Conservation (phyloP, 2,329 filamentous ascomycete species). For the Pezicula radicicola region DNA sequence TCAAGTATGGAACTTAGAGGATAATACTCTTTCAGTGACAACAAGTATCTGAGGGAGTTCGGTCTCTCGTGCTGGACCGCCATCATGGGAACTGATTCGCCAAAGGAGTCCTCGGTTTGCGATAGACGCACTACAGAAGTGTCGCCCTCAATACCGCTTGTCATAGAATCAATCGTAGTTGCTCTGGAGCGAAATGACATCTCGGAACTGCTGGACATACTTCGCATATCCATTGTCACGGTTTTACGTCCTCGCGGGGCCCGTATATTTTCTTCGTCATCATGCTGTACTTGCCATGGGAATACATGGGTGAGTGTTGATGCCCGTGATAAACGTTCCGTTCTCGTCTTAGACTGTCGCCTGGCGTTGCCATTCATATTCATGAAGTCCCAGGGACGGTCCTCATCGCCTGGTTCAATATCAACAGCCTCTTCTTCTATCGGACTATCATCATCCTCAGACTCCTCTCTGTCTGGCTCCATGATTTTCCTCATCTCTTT, state of each 20-base stretch:
- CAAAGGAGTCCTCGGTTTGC: slow-evolving; percentile 65
- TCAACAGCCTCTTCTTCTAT: slow-evolving; percentile 38
- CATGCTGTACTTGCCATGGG: slow-evolving; percentile 71
- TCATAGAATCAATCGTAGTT: slow-evolving; percentile 71
- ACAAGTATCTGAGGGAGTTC: slow-evolving; percentile 73
- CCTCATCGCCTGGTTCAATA: slow-evolving; percentile 44
- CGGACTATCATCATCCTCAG: slow-evolving; percentile 23
- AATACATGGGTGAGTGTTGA: slow-evolving; percentile 76
- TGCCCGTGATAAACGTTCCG: slow-evolving; percentile 20
- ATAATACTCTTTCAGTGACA: slow-evolving; percentile 76
- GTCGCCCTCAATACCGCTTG: slow-evolving; percentile 77
- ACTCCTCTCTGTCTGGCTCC: slow-evolving; percentile 55
- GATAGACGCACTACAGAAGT: slow-evolving; percentile 77
- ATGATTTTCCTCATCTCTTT: slow-evolving; percentile 74
- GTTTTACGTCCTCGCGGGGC: slow-evolving; percentile 38
- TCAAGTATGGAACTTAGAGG: slow-evolving; percentile 67
- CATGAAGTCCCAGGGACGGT: slow-evolving; percentile 25
- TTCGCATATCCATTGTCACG: slow-evolving; percentile 87
- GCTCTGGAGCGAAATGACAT: slow-evolving; percentile 80
- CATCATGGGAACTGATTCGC: slow-evolving; percentile 89
- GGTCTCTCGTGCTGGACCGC: slow-evolving; percentile 70
- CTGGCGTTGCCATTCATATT: slow-evolving; percentile 18
- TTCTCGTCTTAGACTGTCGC: slow-evolving; percentile 18
- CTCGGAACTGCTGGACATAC: slow-evolving; percentile 82
- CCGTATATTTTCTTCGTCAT: slow-evolving; percentile 36